These are phyloP conservation scores for Calamus simplicifolius DNA, from an alignment of 176 grass and related monocot species.

Conservation along the genomic window DNA sequence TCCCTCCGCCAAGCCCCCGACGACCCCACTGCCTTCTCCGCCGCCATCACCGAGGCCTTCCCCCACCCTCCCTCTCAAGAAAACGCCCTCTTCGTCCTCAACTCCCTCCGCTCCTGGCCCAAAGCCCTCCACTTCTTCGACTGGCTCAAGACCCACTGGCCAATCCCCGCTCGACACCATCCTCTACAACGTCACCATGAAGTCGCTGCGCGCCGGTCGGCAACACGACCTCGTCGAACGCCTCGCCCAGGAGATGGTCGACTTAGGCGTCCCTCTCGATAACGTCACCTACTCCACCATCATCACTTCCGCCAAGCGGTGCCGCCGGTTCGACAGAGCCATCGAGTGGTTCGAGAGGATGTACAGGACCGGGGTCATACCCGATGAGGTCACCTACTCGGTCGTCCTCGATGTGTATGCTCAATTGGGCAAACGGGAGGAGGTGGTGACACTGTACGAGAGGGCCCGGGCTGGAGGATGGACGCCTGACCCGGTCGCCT, in stretches of 20 bases:
- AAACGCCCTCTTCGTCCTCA: conserved; percentile 61
- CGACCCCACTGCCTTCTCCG: conserved; percentile 29
- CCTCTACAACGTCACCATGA: conserved; percentile 81
- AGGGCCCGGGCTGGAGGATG: conserved; percentile 60
- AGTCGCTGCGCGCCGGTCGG: conserved; percentile 54
- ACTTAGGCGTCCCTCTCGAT: conserved; percentile 43
- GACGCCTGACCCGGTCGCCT: conserved; percentile 70
- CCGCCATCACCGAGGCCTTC: conserved; percentile 35
- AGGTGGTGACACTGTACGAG: conserved; percentile 74
- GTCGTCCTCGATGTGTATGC: conserved; percentile 69
- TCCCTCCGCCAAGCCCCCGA: conserved; percentile 36
- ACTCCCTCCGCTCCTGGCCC: conserved; percentile 48
- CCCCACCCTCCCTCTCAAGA: conserved; percentile 41
- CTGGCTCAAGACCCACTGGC: conserved; percentile 32
- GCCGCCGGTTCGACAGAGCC: conserved; percentile 61
- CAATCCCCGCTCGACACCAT: conserved; percentile 38
- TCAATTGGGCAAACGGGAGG: conserved; percentile 50
- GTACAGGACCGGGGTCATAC: conserved; percentile 52
- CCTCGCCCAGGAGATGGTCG: conserved; percentile 68
- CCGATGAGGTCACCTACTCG: conserved; percentile 90
- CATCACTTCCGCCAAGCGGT: conserved; percentile 61
- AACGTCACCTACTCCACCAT: conserved; percentile 94
- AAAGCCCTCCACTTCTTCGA: conserved; percentile 58
- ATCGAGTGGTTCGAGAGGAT: conserved; percentile 86
- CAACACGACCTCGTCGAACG: conserved; percentile 52